Percentiles rank a stretch among this genome's conserved stretches.
Conservation (phyloP, 352 stramenopile species). For the Globisporangium spinosum region DNA sequence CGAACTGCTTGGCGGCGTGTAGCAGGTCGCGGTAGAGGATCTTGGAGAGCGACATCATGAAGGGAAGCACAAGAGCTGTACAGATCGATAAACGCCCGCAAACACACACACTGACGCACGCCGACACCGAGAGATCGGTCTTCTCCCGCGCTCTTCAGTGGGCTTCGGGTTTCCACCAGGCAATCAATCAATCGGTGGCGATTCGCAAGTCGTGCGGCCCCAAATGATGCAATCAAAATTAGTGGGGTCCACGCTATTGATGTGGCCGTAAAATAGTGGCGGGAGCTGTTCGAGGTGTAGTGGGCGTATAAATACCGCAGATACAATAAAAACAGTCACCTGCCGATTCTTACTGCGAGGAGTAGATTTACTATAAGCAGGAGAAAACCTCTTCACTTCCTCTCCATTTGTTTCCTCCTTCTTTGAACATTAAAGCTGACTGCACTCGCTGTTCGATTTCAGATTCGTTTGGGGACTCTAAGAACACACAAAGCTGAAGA, state of each 20-base stretch:
- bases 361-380: too few species aligned
- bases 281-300: neutral
- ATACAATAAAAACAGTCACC: neutral
- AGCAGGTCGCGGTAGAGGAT: slow-evolving; percentile 75
- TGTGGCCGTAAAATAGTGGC: neutral
- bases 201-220: neutral
- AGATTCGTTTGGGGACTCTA: neutral
- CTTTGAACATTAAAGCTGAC: too few species aligned
- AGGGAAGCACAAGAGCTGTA: neutral
- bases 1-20: slow-evolving; percentile 41
- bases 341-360: neutral
- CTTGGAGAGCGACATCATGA: slow-evolving; percentile 43
- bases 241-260: neutral
- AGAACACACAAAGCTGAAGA: neutral
- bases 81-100: neutral
- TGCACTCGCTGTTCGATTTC: neutral
- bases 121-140: neutral
- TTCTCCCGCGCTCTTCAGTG: neutral
- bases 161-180: neutral
- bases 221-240: slow-evolving; percentile 1
- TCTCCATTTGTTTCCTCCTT: too few species aligned
- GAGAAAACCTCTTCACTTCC: too few species aligned
- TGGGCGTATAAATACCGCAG: neutral
- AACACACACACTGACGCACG: neutral
- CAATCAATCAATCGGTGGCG: neutral